Percentiles rank a stretch among this genome's conserved stretches.
Conservation (phyloP, 768 basidiomycete species). For the Pleurotus sapidus region DNA sequence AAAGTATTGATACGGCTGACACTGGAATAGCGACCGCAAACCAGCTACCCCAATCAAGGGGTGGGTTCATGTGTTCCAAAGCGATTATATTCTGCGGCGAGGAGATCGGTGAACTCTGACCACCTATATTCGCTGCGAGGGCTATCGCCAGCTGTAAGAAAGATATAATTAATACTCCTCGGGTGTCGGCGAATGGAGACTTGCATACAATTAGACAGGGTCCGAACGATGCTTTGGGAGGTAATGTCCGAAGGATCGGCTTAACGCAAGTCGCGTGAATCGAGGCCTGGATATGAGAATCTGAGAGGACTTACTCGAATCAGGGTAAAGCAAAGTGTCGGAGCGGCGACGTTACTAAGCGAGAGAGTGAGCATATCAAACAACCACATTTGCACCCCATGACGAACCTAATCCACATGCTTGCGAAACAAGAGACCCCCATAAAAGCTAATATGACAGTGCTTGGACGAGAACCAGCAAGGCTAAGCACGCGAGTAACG, state of each 20-base stretch:
- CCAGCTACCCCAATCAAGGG: constrained; percentile 88
- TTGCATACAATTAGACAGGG: constrained; percentile 87
- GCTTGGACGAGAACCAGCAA: constrained; percentile 86
- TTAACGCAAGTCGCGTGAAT: constrained; percentile 24
- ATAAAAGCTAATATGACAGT: constrained; percentile 91
- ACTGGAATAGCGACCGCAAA: constrained; percentile 94
- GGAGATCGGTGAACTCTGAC: constrained; percentile 95
- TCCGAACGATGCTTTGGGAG: constrained; percentile 81
- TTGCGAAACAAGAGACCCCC: constrained; percentile 95
- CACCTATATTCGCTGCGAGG: constrained; percentile 97
- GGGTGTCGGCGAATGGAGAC: background rate
- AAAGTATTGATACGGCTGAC: constrained; percentile 76
- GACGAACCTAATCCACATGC: constrained; percentile 97
- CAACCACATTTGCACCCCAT: background rate
- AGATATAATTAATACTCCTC: background rate
- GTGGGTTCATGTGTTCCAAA: constrained; percentile 79
- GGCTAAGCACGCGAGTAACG: constrained; percentile 84
- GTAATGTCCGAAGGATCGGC: constrained; percentile 93
- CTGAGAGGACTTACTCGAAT: constrained; percentile 65
- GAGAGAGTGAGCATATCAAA: constrained; percentile 9
- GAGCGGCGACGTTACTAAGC: constrained; percentile 90
- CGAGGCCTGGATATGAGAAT: background rate
- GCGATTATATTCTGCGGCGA: constrained; percentile 98
- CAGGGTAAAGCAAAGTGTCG: constrained; percentile 93
- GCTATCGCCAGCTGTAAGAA: constrained; percentile 82